Evolutionary conservation across 2,329 filamentous ascomycete genomes (phyloP), one percentile per base, ranked within the genome.

Genomic region (Beauveria australis): DNA sequence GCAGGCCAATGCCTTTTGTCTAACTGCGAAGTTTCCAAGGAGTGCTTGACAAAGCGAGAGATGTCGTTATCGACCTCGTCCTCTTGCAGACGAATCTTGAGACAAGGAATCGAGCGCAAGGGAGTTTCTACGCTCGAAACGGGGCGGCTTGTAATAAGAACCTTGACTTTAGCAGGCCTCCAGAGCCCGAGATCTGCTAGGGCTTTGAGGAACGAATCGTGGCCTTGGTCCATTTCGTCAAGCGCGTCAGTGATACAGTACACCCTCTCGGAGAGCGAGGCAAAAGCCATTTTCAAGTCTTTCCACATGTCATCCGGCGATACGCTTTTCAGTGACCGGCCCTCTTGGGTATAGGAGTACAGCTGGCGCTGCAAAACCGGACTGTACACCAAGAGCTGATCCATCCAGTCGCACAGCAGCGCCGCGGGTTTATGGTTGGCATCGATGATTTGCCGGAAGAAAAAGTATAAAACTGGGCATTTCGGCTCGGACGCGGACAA

Each of bases 181-280:
- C 66, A 68, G 5, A 67, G 62, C 0, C 72, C 73, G 0, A 80
- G 66, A 0, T 63, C 56, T 1, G 66, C 68, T 0, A 80, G 65
- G 2, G 64, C 53, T 3, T 69, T 52, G 2, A 78, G 61, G 33
- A 79, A 76, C 0, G 62, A 43, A 3, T 73, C 70, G 18, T 75
- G 66, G 0, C 67, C 72, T n/a, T 66, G 44, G 46, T 78, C 74
- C 72, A 80, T 79, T 65, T 81, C 78, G 61, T 81, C 79, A 2
- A 80, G 67, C 0, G 76, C 77, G 62, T 79, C 78, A 0, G 70
- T 69, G 2, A 80, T 68, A 40, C 72, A 75, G 55, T 74, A 79
- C 0, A 70, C 74, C 3, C 59, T 66, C 3, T 33, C 61, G 46
- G 61, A 66, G 22, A 69, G 62, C 5, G 52, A 41, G 2, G 51